Evolutionary conservation across 768 basidiomycete species (phyloP), one percentile per base, ranked within the genome.

Genomic region (Cubamyces sp.): DNA sequence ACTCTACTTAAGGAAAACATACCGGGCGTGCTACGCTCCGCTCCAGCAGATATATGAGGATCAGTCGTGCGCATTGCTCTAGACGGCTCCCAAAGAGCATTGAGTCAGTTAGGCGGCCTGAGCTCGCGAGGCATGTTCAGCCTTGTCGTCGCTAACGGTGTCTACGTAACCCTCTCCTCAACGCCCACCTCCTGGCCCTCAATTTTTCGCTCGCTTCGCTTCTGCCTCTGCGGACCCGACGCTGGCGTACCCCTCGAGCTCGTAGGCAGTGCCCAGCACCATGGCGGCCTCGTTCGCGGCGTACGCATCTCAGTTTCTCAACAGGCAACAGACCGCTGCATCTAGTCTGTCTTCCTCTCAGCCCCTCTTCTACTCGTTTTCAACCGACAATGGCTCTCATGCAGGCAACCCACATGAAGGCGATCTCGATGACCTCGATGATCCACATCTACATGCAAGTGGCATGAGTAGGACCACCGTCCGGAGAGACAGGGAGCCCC

Each of bases 321-420:
- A 82, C 71, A 81, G 83, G 66, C 86, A 84, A 69, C 81, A 76
- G 61, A 77, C 79, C 57, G 71, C 65, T 28, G 69, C 73, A 60
- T 78, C 83, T 40, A 83, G 82, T 67, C 76, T 83, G 68, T 81
- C 85, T 21, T 86, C 86, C 41, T 80, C 78, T 40, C 90, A 91
- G 75, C 91, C 92, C 56, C 84, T 94, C 74, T 94, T 94, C 81
- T 94, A 90, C 81, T 93, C 91, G 19, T 92, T 93, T 74, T 87
- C 87, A 47, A 91, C 90, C 64, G 89, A 91, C 76, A 81, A 86
- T 56, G 88, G 82, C 57, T 85, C 79, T 61, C 81, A 82, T 72
- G 75, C 77, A 67, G 84, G 81, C 62, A 75, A 79, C 70, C 73
- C 77, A 63, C 73, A 77, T 65, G 77, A 80, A 61, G 74, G 74